A percentile compares a stretch with the other conserved stretches of the same genome.
Evolutionary conservation across 257 asterid genomes (phyloP).

Genomic region (Striga asiatica): DNA sequence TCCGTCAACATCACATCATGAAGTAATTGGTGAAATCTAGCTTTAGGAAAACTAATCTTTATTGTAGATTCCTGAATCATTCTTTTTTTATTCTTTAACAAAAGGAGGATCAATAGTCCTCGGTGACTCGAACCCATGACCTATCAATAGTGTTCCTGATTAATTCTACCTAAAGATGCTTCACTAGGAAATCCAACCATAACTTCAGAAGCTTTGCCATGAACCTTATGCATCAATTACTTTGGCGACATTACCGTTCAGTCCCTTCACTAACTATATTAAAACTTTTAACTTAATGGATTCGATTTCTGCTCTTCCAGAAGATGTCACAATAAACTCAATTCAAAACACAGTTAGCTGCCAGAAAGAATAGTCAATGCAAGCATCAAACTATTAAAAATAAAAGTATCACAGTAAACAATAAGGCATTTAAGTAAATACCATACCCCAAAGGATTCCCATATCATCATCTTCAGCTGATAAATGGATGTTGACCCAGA

Average conservation of each 20-base stretch:
- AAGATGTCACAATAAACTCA: neutral
- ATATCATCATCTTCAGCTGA: constrained; percentile 98
- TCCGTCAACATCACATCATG: no score
- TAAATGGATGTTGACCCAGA: constrained; percentile 80
- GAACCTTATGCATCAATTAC: neutral
- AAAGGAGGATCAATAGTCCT: no score
- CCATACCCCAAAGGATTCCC: constrained; percentile 98
- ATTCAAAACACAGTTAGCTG: neutral
- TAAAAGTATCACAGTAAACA: neutral
- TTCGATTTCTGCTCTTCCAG: neutral
- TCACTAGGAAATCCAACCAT: no score
- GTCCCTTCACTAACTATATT: neutral
- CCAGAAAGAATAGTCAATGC: neutral
- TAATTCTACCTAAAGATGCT: no score
- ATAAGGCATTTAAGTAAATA: neutral
- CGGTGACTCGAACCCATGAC: no score
- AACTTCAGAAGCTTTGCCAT: neutral
- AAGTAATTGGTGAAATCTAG: no score
- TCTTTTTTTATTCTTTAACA: no score
- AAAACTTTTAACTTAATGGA: neutral
- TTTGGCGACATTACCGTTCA: neutral
- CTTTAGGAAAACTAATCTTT: no score
- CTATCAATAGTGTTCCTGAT: no score
- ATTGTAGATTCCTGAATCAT: no score
- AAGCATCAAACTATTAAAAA: neutral